phyloP scores from a whole-genome alignment of 2,329 filamentous ascomycete species.

The Lachnellula arida region DNA sequence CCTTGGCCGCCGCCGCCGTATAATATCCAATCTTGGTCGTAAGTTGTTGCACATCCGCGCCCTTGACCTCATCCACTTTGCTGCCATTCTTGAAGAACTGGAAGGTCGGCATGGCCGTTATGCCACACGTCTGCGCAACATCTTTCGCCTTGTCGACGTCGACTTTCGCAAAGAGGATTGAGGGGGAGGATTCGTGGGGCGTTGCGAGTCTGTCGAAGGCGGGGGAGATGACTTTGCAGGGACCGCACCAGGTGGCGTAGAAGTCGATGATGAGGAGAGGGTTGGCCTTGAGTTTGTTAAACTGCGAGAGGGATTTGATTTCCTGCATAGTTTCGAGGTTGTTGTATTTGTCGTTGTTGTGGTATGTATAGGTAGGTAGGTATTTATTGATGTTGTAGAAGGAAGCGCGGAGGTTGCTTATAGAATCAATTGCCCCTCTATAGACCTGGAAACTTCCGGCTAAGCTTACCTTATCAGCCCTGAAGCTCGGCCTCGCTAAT shows the following conservation, averaged over 20 bases:
- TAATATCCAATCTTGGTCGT: slow-evolving; percentile 38
- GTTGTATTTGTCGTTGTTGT: background rate
- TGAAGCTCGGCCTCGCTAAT: no score
- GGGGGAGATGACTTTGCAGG: slow-evolving; percentile 87
- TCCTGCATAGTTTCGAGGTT: slow-evolving; percentile 21
- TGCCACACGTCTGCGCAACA: slow-evolving; percentile 68
- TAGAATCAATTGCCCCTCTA: no score
- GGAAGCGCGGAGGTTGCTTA: no score
- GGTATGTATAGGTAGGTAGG: no score
- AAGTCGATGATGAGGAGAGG: slow-evolving; percentile 39
- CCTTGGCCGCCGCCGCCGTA: slow-evolving; percentile 19
- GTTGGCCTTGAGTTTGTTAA: slow-evolving; percentile 25
- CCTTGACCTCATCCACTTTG: slow-evolving; percentile 69
- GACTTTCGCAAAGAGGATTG: slow-evolving; percentile 84
- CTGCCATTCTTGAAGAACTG: slow-evolving; percentile 76
- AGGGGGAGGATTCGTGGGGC: slow-evolving; percentile 70
- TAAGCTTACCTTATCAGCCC: no score
- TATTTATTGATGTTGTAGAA: no score
- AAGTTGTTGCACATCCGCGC: slow-evolving; percentile 74
- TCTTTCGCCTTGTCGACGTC: slow-evolving; percentile 78
- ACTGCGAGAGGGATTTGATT: slow-evolving; percentile 29
- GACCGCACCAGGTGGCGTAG: slow-evolving; percentile 89
- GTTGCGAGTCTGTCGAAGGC: slow-evolving; percentile 76
- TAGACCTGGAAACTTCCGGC: no score
- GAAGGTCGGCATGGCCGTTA: slow-evolving; percentile 90